Evolutionary conservation across 495 filamentous ascomycete species (phyloP).

Genomic region (Podospora sp.): DNA sequence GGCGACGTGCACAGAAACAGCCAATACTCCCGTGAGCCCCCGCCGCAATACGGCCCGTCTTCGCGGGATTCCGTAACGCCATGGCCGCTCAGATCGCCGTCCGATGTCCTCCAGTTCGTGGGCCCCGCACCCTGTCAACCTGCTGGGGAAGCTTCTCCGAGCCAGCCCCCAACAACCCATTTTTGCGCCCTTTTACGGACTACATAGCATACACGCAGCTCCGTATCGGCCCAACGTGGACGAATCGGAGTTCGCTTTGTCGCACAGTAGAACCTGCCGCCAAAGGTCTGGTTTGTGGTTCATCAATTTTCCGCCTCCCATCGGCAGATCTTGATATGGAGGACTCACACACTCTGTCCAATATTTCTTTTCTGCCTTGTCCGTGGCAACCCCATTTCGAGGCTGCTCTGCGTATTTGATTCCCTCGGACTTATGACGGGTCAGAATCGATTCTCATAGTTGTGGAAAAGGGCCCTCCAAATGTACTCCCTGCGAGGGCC

Average conservation of each 20-base stretch:
- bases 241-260: not conserved
- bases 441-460: not conserved
- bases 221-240: not conserved
- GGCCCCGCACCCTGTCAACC: not conserved
- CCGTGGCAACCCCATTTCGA: not conserved
- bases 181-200: not conserved
- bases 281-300: not conserved
- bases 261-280: not conserved
- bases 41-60: conserved; percentile 1
- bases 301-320: not conserved
- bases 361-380: not conserved
- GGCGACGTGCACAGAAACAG: not conserved
- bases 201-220: not conserved
- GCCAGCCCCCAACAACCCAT: not conserved
- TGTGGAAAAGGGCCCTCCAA: too few species aligned
- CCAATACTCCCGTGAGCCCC: not conserved
- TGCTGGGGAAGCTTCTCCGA: not conserved
- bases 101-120: not conserved
- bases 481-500: too few species aligned
- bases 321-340: not conserved
- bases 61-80: conserved; percentile 4
- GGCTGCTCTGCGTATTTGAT: not conserved
- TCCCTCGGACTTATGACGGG: not conserved
- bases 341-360: not conserved
- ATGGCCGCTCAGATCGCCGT: not conserved